Evolutionary conservation across 352 stramenopile genomes (phyloP).

Genomic region (Halophytophthora batemanensis): DNA sequence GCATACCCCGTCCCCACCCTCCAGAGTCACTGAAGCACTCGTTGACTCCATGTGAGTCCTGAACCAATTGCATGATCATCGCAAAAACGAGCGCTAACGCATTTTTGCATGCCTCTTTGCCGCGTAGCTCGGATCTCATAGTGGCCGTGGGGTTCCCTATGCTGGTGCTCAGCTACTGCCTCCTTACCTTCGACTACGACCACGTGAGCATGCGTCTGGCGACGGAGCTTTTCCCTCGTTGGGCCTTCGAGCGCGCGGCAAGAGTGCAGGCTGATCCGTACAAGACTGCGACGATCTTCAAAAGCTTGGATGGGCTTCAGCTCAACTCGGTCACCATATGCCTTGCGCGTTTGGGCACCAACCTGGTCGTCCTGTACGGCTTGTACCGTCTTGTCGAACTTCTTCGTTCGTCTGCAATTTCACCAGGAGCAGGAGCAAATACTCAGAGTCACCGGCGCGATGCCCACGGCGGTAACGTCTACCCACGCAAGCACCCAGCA

Average conservation of each 20-base stretch:
- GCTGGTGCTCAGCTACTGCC: constrained; percentile 21
- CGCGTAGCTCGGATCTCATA: constrained; percentile 31
- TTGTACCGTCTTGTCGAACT: constrained; percentile 17
- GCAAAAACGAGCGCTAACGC: not conserved
- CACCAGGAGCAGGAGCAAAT: not conserved
- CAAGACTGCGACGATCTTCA: constrained; percentile 13
- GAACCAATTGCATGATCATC: not conserved
- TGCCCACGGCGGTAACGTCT: constrained; percentile 6
- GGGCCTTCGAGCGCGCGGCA: constrained; percentile 23
- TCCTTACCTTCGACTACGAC: constrained; percentile 29
- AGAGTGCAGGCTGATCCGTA: constrained; percentile 20
- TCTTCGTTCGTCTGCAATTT: constrained; percentile 1
- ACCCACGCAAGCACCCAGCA: constrained; percentile 19
- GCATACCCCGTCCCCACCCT: constrained; percentile 7
- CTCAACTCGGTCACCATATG: constrained; percentile 23
- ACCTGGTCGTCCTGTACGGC: constrained; percentile 17
- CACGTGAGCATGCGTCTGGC: constrained; percentile 11
- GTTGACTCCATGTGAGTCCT: constrained; percentile 19
- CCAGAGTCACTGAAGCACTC: constrained; percentile 16
- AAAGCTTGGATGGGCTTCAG: constrained; percentile 28
- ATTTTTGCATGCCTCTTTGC: not conserved
- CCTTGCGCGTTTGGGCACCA: constrained; percentile 32
- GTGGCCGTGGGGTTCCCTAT: constrained; percentile 29
- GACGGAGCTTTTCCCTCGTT: constrained; percentile 10
- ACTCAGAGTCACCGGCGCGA: not conserved